Evolutionary conservation across 192 early-diverging fungal genomes (phyloP).

Genomic region (Dissophora globulifera): DNA sequence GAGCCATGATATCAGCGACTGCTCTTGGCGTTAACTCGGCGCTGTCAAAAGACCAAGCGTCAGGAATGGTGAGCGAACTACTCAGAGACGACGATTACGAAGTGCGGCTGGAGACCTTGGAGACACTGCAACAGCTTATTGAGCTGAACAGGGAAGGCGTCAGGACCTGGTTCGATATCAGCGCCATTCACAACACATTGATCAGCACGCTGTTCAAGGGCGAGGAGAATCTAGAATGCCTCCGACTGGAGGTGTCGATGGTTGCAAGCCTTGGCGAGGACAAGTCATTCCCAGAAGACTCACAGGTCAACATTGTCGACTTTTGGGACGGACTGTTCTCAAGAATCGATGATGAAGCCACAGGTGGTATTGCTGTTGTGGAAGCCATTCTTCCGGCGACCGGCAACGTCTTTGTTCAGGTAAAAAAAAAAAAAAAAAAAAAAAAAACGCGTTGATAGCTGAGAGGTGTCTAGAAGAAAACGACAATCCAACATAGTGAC

Average conservation of each 20-base stretch:
- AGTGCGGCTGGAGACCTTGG: slow-evolving; percentile 65
- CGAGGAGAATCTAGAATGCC: slow-evolving; percentile 59
- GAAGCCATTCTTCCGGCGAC: slow-evolving; percentile 69
- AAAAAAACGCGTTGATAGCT: too few species aligned
- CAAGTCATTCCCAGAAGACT: slow-evolving; percentile 33
- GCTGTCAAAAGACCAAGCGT: slow-evolving; percentile 11
- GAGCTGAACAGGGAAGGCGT: slow-evolving; percentile 1
- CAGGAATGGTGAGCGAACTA: slow-evolving; percentile 47
- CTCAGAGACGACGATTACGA: slow-evolving; percentile 71
- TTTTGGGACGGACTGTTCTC: slow-evolving; percentile 55
- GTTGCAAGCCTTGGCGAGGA: slow-evolving; percentile 38
- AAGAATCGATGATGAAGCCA: slow-evolving; percentile 51
- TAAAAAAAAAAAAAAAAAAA: too few species aligned
- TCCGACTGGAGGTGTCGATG: slow-evolving; percentile 56
- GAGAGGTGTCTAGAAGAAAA: too few species aligned
- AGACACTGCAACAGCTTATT: slow-evolving; percentile 49
- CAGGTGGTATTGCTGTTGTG: slow-evolving; percentile 59
- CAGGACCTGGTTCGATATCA: slow-evolving; percentile 3
- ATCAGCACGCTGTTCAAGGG: slow-evolving; percentile 54
- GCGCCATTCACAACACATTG: slow-evolving; percentile 44
- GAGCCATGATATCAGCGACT: slow-evolving; percentile 31
- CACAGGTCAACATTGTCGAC: slow-evolving; percentile 43
- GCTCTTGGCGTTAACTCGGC: slow-evolving; percentile 24
- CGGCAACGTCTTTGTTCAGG: slow-evolving; percentile 62
- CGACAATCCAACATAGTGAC: too few species aligned